Evolutionary conservation across 2,329 filamentous ascomycete genomes (phyloP), one percentile per base, ranked within the genome.

Genomic region (Microsporum ferrugineum): DNA sequence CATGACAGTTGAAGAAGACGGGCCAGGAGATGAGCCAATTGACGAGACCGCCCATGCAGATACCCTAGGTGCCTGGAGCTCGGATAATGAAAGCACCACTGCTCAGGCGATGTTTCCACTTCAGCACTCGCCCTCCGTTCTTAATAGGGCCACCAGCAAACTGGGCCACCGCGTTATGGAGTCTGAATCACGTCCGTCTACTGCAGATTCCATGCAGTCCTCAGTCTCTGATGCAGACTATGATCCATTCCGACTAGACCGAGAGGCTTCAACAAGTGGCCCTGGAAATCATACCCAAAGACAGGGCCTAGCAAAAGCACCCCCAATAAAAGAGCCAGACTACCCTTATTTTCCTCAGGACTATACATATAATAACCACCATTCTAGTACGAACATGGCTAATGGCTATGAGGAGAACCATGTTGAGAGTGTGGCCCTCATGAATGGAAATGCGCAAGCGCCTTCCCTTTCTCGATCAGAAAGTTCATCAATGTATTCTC

Each of bases 291-390:
- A 29, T 41, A 27, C 17, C 36, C 55, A 43, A 33, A 57, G 57
- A 31, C 57, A 47, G 63, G 31, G 82, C 81, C 69, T 80, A 78
- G 36, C 76, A 60, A 57, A 74, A 53, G 66, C 80, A 77, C 7
- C 79, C 65, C 4, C 74, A 67, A 36, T 77, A 65, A 5, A 80
- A 74, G 27, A 78, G 71, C 66, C 82, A 72, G 5, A 72, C 70
- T 34, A 31, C 36, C 23, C 34, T n/a, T 43, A 33, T 41, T 57
- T n/a, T 27, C 55, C 38, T 29, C 60, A 80, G 74, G 68, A 69
- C 33, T 71, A 74, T 74, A 79, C 84, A 34, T 79, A 57, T n/a
- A 17, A 14, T 3, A 36, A 27, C 31, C 23, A 17, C 23, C 33
- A 49, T 6, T 38, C 60, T 41, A n/a, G 53, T 31, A 34, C 60